Base-by-base conservation (phyloP, 768 basidiomycete species). In the Tricholoma sp. region DNA sequence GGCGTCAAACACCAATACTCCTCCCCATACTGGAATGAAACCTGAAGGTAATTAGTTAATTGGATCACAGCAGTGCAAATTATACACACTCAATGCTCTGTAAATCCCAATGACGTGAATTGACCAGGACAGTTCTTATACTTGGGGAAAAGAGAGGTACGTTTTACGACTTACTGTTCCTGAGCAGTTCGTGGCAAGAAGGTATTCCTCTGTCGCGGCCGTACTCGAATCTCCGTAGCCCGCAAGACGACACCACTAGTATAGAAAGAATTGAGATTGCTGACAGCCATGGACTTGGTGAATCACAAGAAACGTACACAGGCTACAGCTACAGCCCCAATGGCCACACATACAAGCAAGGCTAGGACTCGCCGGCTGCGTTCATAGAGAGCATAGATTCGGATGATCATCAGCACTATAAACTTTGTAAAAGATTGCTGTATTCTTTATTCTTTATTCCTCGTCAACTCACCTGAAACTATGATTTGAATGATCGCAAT, bases 391-490 rank as follows among this genome's bases (percentile, higher is more conserved):
- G 52, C 52, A 42, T 53, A 53, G 13, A 44, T 31, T 24, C 52
- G 52, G n/a, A 53, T 42, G 13, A 53, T 53, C 28, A 53, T 42
- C 20, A 53, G 20, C 6, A n/a, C 52, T 53, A 8, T 6, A 36
- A 31, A n/a, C 12, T 31, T 6, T 42, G 42, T 6, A 53, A 29
- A 42, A 18, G 4, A n/a, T 13, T 13, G 24, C 11, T 15, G 24
- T 6, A 12, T 6, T 4, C 12, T 44, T 13, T n/a, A 6, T 4
- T 7, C 12, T 28, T 11, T 24, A 11, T 45, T 45, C 2, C 18
- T 8, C n/a, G 6, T n/a, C n/a, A 15, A 48, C 61, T 31, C 28
- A 59, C 61, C 47, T 50, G 58, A 62, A 31, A 63, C 57, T 18
- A 54, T 29, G 15, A 63, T 34, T 41, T 63, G 61, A 31, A 63